Conservation (phyloP, 768 basidiomycete species). For the Russula emetica region DNA sequence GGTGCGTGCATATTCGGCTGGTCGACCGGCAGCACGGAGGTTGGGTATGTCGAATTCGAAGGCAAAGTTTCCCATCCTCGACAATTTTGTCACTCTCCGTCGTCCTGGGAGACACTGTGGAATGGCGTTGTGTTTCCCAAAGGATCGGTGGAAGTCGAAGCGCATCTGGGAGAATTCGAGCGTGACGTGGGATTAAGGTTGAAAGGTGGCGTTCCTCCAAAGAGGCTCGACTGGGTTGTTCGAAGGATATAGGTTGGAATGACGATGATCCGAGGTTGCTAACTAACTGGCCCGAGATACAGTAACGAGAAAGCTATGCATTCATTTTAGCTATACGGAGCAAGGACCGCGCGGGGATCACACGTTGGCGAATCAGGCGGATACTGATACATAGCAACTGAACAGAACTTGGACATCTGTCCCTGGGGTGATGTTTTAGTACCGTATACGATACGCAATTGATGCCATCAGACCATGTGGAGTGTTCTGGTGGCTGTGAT, state of each 20-base stretch:
- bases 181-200: constrained; percentile 17
- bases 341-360: background rate
- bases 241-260: constrained; percentile 6
- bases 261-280: background rate
- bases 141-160: constrained; percentile 6
- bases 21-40: constrained; percentile 37
- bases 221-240: constrained; percentile 21
- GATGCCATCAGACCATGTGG: background rate
- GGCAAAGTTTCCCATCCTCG: constrained; percentile 20
- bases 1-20: constrained; percentile 48
- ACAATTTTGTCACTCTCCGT: constrained; percentile 16
- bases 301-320: background rate
- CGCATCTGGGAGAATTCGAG: constrained; percentile 10
- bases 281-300: background rate
- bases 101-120: constrained; percentile 22
- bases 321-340: background rate
- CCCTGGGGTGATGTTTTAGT: background rate
- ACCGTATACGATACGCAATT: background rate
- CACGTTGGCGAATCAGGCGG: background rate
- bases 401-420: background rate
- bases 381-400: background rate
- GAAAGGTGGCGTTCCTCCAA: constrained; percentile 8
- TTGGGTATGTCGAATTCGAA: constrained; percentile 31
- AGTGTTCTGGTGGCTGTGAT: background rate
- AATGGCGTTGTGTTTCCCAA: constrained; percentile 19